Conservation (phyloP, 2,329 filamentous ascomycete genomes). For the Cadophora gregata region DNA sequence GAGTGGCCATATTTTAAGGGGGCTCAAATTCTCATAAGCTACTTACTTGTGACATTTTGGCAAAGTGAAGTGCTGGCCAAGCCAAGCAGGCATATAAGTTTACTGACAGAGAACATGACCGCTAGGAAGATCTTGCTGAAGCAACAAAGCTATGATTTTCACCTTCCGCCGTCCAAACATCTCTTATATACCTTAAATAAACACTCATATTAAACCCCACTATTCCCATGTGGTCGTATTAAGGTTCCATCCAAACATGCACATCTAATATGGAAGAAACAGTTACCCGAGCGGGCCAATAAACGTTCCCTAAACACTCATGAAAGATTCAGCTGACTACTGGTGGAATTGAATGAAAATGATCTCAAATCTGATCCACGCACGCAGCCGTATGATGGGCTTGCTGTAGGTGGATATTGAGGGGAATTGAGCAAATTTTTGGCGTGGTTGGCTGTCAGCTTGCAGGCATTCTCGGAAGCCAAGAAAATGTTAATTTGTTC, state of each 20-base stretch:
- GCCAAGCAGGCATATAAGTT: neutral
- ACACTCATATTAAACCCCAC: neutral
- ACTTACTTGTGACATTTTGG: neutral
- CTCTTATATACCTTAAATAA: neutral
- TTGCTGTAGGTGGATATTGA: neutral
- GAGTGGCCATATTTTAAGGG: neutral
- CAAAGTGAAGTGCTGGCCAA: neutral
- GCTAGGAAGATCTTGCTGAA: neutral
- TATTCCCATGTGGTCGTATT: constrained; percentile 2
- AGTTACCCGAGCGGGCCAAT: neutral
- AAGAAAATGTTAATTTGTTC: constrained; percentile 3
- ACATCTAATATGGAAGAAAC: constrained; percentile 14
- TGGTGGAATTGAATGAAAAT: neutral
- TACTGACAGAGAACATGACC: neutral
- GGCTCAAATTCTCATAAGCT: neutral
- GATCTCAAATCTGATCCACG: neutral
- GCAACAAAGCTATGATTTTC: neutral
- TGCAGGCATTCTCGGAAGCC: neutral
- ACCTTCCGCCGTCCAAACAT: neutral
- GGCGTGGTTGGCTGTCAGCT: neutral
- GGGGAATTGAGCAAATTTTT: constrained; percentile 7
- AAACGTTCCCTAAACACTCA: neutral
- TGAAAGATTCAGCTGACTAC: neutral
- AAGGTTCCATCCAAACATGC: neutral
- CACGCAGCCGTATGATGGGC: neutral